Percentiles rank a stretch among this genome's conserved stretches.
These are phyloP conservation scores for Nakaseomyces uthaithaninus DNA, from an alignment of 1,139 yeast species.

Conservation along the genomic window DNA sequence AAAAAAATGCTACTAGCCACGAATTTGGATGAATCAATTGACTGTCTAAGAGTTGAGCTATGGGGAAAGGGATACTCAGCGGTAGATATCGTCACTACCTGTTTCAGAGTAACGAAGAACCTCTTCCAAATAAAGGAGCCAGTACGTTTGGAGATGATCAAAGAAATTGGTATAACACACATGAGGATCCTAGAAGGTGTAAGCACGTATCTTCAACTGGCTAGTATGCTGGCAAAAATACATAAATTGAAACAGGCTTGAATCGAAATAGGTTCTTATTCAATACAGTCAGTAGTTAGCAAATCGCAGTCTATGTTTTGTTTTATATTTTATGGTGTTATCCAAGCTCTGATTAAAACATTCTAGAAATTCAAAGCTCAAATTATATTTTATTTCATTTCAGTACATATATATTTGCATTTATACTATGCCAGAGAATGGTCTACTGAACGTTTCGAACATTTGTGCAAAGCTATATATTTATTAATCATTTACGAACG, in stretches of 20 bases:
- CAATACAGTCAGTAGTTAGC: too few species aligned
- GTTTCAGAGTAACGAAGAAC: slow-evolving; percentile 79
- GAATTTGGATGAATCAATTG: slow-evolving; percentile 63
- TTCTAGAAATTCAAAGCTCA: too few species aligned
- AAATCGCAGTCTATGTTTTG: too few species aligned
- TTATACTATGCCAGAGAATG: too few species aligned
- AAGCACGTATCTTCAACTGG: slow-evolving; percentile 72
- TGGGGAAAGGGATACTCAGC: slow-evolving; percentile 94
- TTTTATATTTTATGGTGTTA: too few species aligned
- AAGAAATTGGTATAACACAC: slow-evolving; percentile 82
- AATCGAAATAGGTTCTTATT: too few species aligned
- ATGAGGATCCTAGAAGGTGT: slow-evolving; percentile 94
- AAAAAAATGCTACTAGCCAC: slow-evolving; percentile 60
- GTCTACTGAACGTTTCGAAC: too few species aligned
- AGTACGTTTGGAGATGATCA: slow-evolving; percentile 63
- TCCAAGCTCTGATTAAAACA: too few species aligned
- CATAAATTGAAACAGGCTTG: slow-evolving; percentile 17
- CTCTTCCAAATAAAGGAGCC: slow-evolving; percentile 60
- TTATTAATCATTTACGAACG: too few species aligned
- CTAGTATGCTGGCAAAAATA: slow-evolving; percentile 71
- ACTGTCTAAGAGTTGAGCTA: slow-evolving; percentile 48
- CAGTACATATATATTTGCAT: too few species aligned
- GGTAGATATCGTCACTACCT: slow-evolving; percentile 83
- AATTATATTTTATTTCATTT: too few species aligned
- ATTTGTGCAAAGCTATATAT: too few species aligned